Percentiles rank a stretch among this genome's conserved stretches.
phyloP scores from a whole-genome alignment of 331 rosid species.

The Saraca asoca region DNA sequence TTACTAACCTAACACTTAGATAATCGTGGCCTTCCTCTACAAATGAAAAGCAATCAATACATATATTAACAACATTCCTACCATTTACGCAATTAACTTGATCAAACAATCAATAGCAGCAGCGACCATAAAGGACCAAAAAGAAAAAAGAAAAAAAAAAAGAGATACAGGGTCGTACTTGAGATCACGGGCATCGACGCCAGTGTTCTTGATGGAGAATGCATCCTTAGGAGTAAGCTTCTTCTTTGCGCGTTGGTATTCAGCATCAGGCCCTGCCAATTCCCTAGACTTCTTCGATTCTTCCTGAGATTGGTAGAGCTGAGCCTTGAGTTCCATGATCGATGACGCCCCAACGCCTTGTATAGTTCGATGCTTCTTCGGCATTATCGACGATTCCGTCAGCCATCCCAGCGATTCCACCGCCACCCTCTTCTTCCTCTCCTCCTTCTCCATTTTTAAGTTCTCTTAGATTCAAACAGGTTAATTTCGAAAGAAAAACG shows the following conservation, averaged over 20 bases:
- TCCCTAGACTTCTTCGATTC: slow-evolving; percentile 75
- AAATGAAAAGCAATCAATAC: no score
- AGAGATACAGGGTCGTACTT: slow-evolving; percentile 41
- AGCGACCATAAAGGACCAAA: neutral
- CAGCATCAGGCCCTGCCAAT: slow-evolving; percentile 52
- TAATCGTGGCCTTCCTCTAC: no score
- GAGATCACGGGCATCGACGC: slow-evolving; percentile 75
- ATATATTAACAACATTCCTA: neutral
- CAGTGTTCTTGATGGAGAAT: slow-evolving; percentile 66
- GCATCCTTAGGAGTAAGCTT: slow-evolving; percentile 48
- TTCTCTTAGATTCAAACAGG: no score
- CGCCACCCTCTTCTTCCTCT: slow-evolving; percentile 54
- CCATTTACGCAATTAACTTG: neutral
- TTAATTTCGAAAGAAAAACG: neutral
- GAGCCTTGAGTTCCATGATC: slow-evolving; percentile 83
- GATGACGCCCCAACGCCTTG: slow-evolving; percentile 87
- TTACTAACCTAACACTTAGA: no score
- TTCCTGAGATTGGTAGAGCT: slow-evolving; percentile 86
- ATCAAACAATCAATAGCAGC: neutral
- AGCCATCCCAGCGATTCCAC: slow-evolving; percentile 97
- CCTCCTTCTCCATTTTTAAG: slow-evolving; percentile 32
- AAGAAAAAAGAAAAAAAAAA: no score
- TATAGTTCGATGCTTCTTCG: slow-evolving; percentile 82
- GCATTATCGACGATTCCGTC: slow-evolving; percentile 90
- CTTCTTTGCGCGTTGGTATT: slow-evolving; percentile 76